Base-by-base conservation (phyloP, 768 basidiomycete species). In the Cyclocybe aegerita region DNA sequence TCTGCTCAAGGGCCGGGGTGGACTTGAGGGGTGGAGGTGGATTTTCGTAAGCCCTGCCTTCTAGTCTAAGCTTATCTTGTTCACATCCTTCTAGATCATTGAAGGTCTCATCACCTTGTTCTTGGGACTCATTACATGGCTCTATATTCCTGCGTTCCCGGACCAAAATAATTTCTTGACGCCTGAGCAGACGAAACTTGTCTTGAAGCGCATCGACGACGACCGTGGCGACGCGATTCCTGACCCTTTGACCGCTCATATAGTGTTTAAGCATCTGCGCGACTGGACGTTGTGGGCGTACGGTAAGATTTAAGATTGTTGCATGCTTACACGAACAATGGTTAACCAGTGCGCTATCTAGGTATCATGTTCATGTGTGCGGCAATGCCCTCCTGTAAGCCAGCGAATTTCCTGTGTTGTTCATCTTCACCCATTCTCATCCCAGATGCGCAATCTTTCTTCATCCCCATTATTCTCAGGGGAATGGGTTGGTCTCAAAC, bases 171-270 rank as follows among this genome's bases (percentile, higher is more conserved):
- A 50, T 2, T 79, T 79, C 61, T 62, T 79, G 39, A 70, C 70
- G 8, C 57, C 66, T 4, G 67, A 74, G 43, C 73, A 77, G 59
- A 77, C 76, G 10, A 67, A 66, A 2, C 50, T 77, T 37, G 68
- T 80, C 16, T 47, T 80, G 39, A 69, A 66, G 56, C 73, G 78
- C 9, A 72, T 79, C 37, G 74, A 79, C 47, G 72, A 75, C 4
- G 78, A 79, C 54, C 71, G 77, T n/a, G 75, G 76, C 9, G 78
- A 80, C 56, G 72, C 77, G 1, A 43, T 75, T 38, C 76, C 76
- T 8, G 78, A 80, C 53, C 48, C 64, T 31, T 33, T 77, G 12
- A 78, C 71, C 14, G 36, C 52, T 6, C 47, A 55, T 35, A 76
- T 74, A 53, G 61, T 77, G 33, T 49, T 70, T 34, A 59, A 58